Evolutionary conservation across 129 eudicot species (phyloP), one percentile per base, ranked within the genome.

Genomic region (Rutidosis leptorrhynchoides): DNA sequence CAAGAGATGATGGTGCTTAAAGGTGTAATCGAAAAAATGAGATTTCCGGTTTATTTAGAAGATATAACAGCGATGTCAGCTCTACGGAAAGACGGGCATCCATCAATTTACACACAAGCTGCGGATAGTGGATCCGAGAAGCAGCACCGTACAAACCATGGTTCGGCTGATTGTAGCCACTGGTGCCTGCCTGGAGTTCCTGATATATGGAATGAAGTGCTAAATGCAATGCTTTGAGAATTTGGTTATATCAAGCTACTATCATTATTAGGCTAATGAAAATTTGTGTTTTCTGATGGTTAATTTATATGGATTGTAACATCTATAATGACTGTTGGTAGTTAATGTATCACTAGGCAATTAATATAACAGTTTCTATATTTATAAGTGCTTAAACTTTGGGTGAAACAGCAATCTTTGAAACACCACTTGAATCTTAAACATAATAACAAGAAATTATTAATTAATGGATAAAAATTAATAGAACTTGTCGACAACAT

Each of bases 111-210:
- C 68, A 75, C 79, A 26, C 80, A 72, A 52, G 78, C 79, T 42
- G 40, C 76, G 23, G 73, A 80, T 5, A 78, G 64, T 53, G 78
- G 77, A 71, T 69, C 48, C 16, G 62, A 55, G 33, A 82, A 82
- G 54, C 83, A 82, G 24, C 79, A 67, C 56, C 9, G 37, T 1
- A 64, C 71, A 16, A 76, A 64, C 46, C 71, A 74, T 35, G 65
- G 66, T 54, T 86, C 89, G 22, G 74, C 74, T 68, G 97, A 90
- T 67, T 90, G 97, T 69, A 90, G 97, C 76, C 97, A 90, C 7
- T 90, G 97, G 97, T 90, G 97, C 65, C 63, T 90, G 26, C 97
- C 97, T 66, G 97, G 97, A 7, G 97, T 90, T 9, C 97, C 97
- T 19, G 97, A 90, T 73, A 75, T 82, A 7, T 90, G 97, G 95